Base-by-base conservation (phyloP, 164 flowering plant genomes). In the Malania oleifera region DNA sequence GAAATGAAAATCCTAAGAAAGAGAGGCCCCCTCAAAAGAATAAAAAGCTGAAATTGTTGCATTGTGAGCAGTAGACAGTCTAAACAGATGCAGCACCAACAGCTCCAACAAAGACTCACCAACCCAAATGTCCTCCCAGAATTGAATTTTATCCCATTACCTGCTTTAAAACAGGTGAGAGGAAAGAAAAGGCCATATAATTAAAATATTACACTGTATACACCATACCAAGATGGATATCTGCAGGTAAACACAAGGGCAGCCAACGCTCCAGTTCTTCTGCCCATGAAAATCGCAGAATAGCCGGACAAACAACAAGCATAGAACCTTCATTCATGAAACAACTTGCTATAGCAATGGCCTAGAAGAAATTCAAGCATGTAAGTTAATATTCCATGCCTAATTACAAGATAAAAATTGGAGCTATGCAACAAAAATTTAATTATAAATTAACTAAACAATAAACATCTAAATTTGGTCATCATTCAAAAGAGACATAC, bases 181-280 rank as follows among this genome's bases (percentile, higher is more conserved):
- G 38, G 19, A 39, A 17, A 6, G 27, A 18, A 39, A 11, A 45
- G 37, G 56, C 18, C 0, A 23, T 15, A 17, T 29, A 38, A 38
- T 7, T 15, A 38, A 5, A 38, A 38, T 7, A 11, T 12, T 38
- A 38, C 11, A 34, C 7, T 12, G 38, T 1, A n/a, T 34, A 12
- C 7, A 12, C 8, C 7, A 12, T 82, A 90, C 99, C 99, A 11
- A 90, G 83, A 72, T 93, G 99, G 41, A 93, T 83, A 64, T 93
- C 97, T 18, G 80, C 51, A 18, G 99, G 99, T 64, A 84, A 74
- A 73, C 84, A 81, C 65, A 59, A 73, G 18, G 96, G 98, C 67
- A 93, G 83, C 99, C 99, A 93, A 26, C 76, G 91, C 78, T 93
- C 99, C 48, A 93, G 60, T 67, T 93, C 97, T 67, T 93, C 99